A percentile compares a stretch with the other conserved stretches of the same genome.
Conservation (phyloP, 768 basidiomycete species). For the Pilatotrama ljubarskyi region DNA sequence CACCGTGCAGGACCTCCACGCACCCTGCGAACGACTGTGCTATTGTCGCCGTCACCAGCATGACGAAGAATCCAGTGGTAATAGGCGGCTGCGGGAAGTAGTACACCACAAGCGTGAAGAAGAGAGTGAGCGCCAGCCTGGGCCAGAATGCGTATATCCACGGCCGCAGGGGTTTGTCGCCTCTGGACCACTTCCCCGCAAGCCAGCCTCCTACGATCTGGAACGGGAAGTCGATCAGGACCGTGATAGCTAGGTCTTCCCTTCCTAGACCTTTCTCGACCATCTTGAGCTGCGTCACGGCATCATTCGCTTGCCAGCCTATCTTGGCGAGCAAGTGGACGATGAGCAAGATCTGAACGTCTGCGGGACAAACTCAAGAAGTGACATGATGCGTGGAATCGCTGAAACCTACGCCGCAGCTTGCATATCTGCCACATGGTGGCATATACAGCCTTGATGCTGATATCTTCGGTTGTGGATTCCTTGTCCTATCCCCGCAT, state of each 20-base stretch:
- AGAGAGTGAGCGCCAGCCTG: constrained; percentile 68
- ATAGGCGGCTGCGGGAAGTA: constrained; percentile 83
- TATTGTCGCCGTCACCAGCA: constrained; percentile 81
- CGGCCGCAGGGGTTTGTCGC: constrained; percentile 74
- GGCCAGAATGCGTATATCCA: constrained; percentile 95
- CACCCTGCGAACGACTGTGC: constrained; percentile 78
- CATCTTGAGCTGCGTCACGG: constrained; percentile 87
- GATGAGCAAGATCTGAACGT: constrained; percentile 84
- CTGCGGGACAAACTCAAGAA: constrained; percentile 42
- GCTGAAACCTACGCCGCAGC: constrained; percentile 69
- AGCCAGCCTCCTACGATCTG: constrained; percentile 95
- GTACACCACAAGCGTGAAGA: constrained; percentile 77
- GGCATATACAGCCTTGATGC: constrained; percentile 85
- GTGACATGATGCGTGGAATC: neutral
- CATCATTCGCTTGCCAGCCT: constrained; percentile 93
- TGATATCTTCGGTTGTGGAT: constrained; percentile 78
- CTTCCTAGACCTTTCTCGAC: constrained; percentile 95
- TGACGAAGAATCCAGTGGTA: constrained; percentile 71
- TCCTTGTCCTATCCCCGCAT: constrained; percentile 64
- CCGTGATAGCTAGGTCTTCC: constrained; percentile 94
- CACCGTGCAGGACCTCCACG: neutral
- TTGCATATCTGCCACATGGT: constrained; percentile 95
- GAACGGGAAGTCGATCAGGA: constrained; percentile 96
- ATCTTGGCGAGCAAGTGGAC: constrained; percentile 92
- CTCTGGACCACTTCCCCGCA: constrained; percentile 88